Percentiles rank a stretch among this genome's conserved stretches.
Evolutionary conservation across 495 filamentous ascomycete genomes (phyloP).

Genomic region (Jackrogersella minutella): DNA sequence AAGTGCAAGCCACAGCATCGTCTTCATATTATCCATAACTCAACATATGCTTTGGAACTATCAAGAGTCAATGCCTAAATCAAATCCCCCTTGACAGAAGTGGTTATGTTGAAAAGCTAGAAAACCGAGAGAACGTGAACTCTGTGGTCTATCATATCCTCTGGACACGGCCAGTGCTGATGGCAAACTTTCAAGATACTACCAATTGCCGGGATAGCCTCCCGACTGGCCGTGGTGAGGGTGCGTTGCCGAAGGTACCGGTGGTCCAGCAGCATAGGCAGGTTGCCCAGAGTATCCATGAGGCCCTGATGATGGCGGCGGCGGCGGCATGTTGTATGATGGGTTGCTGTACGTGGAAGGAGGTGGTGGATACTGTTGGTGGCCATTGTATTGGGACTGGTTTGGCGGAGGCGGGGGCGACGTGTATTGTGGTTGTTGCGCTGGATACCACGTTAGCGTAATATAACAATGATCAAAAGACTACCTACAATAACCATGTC

Average conservation of each 20-base stretch:
- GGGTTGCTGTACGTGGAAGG: constrained; percentile 40
- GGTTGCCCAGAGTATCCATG: constrained; percentile 46
- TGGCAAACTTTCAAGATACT: background rate
- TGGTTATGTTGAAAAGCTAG: constrained; percentile 20
- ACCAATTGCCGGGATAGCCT: constrained; percentile 46
- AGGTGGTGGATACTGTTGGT: constrained; percentile 47
- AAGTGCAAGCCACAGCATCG: constrained; percentile 2
- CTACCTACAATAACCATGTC: constrained; percentile 40
- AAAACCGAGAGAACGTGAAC: constrained; percentile 26
- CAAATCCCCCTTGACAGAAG: constrained; percentile 6
- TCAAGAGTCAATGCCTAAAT: constrained; percentile 12
- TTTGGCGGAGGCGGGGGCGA: constrained; percentile 31
- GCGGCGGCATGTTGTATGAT: constrained; percentile 41
- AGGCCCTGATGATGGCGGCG: constrained; percentile 38
- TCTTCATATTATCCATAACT: constrained; percentile 14
- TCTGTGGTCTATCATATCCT: constrained; percentile 36
- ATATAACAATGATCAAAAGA: background rate
- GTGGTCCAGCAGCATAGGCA: constrained; percentile 44
- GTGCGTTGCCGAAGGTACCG: constrained; percentile 45
- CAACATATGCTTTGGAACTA: constrained; percentile 9
- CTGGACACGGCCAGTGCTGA: constrained; percentile 22
- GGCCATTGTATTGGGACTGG: constrained; percentile 32
- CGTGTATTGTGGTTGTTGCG: constrained; percentile 43
- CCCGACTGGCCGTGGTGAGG: constrained; percentile 46
- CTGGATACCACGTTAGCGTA: constrained; percentile 36